These are phyloP conservation scores for Aspergillus sparsus DNA, from an alignment of 495 filamentous ascomycete genomes.

Conservation along the genomic window DNA sequence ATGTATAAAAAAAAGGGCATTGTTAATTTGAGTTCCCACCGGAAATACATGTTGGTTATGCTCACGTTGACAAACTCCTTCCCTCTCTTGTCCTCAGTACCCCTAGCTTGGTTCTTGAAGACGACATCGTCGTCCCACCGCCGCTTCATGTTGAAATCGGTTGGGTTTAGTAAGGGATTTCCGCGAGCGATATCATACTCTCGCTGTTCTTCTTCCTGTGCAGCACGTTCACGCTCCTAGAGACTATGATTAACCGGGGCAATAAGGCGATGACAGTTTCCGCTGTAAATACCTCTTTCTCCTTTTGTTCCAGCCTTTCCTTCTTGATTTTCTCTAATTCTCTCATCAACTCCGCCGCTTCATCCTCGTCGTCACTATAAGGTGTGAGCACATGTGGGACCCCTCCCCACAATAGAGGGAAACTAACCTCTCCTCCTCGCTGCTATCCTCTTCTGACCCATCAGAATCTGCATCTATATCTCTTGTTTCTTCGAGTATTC, in stretches of 20 bases:
- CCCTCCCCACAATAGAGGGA: too few species aligned
- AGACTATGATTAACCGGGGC: constrained; percentile 13
- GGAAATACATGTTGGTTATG: not conserved
- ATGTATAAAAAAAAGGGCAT: not conserved
- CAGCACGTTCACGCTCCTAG: constrained; percentile 72
- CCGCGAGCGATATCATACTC: constrained; percentile 89
- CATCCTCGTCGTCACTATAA: constrained; percentile 74
- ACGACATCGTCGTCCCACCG: constrained; percentile 99
- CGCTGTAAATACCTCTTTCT: constrained; percentile 63
- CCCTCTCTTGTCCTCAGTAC: constrained; percentile 88
- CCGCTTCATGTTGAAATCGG: constrained; percentile 48
- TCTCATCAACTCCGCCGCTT: constrained; percentile 84
- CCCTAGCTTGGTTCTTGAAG: constrained; percentile 97
- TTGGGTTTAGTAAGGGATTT: constrained; percentile 83
- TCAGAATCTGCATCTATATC: constrained; percentile 92
- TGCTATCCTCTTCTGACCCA: constrained; percentile 66
- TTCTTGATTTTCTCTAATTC: constrained; percentile 94
- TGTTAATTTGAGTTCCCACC: constrained; percentile 25
- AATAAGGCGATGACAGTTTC: not conserved
- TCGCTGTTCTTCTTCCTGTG: constrained; percentile 74
- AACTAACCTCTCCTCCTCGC: constrained; percentile 65
- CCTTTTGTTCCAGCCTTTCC: constrained; percentile 81
- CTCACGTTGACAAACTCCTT: constrained; percentile 96
- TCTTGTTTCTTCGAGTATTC: constrained; percentile 83
- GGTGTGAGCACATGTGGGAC: constrained; percentile 19